Conservation (phyloP, 345 rosid genomes). For the Gossypium raimondii region DNA sequence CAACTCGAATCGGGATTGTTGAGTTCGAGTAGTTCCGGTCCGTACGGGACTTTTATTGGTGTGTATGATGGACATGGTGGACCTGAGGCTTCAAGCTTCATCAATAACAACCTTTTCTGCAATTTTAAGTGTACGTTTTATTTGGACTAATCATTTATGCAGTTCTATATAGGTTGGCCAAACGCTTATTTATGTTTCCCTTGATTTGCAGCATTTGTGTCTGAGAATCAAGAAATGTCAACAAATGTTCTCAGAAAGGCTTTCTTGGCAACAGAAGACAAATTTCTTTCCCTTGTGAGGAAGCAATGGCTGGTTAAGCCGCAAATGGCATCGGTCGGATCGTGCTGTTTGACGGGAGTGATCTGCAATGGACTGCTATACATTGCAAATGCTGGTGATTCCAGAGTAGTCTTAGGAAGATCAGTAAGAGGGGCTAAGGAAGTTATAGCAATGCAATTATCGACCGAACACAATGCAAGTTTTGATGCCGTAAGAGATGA, state of each 20-base stretch:
- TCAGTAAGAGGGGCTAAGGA: conserved; percentile 32
- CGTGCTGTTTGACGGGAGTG: conserved; percentile 71
- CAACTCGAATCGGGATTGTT: conserved; percentile 85
- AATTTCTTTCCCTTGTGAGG: conserved; percentile 53
- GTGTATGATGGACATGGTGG: conserved; percentile 93
- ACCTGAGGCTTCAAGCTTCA: conserved; percentile 61
- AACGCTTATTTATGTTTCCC: not conserved
- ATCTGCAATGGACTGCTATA: conserved; percentile 62
- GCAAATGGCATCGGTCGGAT: conserved; percentile 71
- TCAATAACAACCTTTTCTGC: conserved; percentile 50
- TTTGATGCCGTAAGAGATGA: conserved; percentile 59
- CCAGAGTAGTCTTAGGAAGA: conserved; percentile 68
- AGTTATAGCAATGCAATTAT: conserved; percentile 55
- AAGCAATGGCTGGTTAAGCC: conserved; percentile 61
- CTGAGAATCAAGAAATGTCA: conserved; percentile 45
- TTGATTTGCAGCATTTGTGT: conserved; percentile 41
- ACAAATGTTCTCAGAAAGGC: conserved; percentile 52
- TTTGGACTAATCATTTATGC: not conserved
- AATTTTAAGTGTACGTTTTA: conserved; percentile 56
- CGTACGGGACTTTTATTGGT: conserved; percentile 66
- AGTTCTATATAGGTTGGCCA: not conserved
- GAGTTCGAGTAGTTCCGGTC: conserved; percentile 33
- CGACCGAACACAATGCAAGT: conserved; percentile 72
- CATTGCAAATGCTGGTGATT: conserved; percentile 75
- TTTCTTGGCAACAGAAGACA: conserved; percentile 53